Evolutionary conservation across 768 basidiomycete species (phyloP).

Genomic region (Cystoderma amianthinum): DNA sequence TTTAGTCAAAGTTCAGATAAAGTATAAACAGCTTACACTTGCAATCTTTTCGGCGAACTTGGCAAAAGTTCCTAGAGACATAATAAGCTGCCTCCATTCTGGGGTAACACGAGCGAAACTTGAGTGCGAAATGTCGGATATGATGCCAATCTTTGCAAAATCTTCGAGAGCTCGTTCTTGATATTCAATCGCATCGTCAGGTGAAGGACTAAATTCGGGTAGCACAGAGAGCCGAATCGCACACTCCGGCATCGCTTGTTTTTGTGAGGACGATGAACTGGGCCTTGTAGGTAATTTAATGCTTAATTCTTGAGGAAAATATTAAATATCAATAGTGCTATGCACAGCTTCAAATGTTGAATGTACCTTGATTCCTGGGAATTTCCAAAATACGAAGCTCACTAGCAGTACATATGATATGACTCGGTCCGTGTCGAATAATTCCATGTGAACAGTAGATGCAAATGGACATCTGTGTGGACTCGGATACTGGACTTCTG

Average conservation of each 20-base stretch:
- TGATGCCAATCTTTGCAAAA: background rate
- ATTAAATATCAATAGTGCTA: too few relatives aligned
- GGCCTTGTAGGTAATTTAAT: too few relatives aligned
- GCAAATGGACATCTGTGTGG: background rate
- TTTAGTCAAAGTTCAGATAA: background rate
- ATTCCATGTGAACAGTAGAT: background rate
- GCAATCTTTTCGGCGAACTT: conserved; percentile 1
- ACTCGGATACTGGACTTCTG: too few relatives aligned
- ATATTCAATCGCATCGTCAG: background rate
- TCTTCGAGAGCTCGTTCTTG: background rate
- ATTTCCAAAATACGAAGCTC: background rate
- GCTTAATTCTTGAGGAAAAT: too few relatives aligned
- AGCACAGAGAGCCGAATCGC: background rate
- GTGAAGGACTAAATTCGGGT: background rate
- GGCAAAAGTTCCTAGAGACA: background rate
- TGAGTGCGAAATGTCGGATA: background rate
- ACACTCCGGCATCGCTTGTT: too few relatives aligned
- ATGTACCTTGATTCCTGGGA: background rate
- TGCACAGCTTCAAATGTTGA: too few relatives aligned
- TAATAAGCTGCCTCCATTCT: background rate
- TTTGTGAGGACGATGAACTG: too few relatives aligned
- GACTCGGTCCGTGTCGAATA: background rate
- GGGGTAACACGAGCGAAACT: background rate
- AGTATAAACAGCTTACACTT: background rate
- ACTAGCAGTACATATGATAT: background rate